Conservation (phyloP, 495 filamentous ascomycete genomes). For the Penicillium cinerascens region DNA sequence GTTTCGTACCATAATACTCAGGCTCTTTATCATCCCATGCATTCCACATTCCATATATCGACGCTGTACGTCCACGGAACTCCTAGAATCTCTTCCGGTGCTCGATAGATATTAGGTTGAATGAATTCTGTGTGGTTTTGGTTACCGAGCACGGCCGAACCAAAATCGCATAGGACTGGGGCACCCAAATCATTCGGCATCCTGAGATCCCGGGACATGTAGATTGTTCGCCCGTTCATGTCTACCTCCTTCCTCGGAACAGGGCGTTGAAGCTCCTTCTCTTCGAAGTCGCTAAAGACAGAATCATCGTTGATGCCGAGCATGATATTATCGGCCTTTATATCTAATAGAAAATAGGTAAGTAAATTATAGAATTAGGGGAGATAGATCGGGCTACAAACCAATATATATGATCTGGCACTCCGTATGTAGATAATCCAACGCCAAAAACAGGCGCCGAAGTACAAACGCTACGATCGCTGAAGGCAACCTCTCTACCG, state of each 20-base stretch:
- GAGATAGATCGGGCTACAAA: no score
- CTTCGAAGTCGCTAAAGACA: slow-evolving; percentile 31
- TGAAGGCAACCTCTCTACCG: no score
- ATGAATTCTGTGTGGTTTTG: slow-evolving; percentile 20
- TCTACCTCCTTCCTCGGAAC: slow-evolving; percentile 28
- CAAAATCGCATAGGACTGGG: slow-evolving; percentile 31
- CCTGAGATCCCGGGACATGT: slow-evolving; percentile 21
- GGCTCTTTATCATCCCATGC: slow-evolving; percentile 40
- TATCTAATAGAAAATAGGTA: no score
- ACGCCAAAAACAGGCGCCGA: no score
- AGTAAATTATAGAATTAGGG: no score
- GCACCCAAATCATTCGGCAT: slow-evolving; percentile 14
- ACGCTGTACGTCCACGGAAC: slow-evolving; percentile 36
- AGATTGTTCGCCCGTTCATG: slow-evolving; percentile 28
- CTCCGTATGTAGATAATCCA: no score
- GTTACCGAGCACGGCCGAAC: slow-evolving; percentile 14
- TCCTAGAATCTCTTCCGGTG: slow-evolving; percentile 40
- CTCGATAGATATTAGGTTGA: slow-evolving; percentile 39
- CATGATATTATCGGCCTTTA: no score
- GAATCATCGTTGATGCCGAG: no score
- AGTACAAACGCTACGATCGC: no score
- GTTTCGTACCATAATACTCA: not conserved
- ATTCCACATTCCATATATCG: slow-evolving; percentile 45
- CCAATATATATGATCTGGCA: no score
- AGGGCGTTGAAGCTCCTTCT: slow-evolving; percentile 25